Evolutionary conservation across 768 basidiomycete genomes (phyloP).

Genomic region (Leccinum ochraceum): DNA sequence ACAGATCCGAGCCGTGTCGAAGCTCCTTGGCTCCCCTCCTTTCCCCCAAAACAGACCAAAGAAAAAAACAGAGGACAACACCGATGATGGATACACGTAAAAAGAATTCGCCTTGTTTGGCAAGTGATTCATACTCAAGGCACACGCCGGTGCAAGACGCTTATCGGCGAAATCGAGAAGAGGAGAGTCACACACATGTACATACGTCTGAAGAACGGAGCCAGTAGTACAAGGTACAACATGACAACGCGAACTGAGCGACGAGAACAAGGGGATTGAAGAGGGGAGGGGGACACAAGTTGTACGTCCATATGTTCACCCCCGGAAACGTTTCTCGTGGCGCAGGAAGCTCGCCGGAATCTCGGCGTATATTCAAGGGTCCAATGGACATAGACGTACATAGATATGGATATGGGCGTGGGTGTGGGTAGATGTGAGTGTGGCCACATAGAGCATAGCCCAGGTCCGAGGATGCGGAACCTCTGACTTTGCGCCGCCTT

Average conservation of each 20-base stretch:
- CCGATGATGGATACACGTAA: slow-evolving; percentile 8
- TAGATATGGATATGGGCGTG: neutral
- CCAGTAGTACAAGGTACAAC: neutral
- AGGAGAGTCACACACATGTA: neutral
- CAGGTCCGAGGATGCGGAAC: neutral
- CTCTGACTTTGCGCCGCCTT: neutral
- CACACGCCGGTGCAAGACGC: neutral
- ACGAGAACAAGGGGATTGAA: neutral
- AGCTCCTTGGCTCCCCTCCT: neutral
- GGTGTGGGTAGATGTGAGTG: neutral
- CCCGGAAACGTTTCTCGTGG: neutral
- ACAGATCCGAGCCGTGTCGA: slow-evolving; percentile 7
- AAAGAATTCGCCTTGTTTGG: neutral
- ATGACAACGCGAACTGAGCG: neutral
- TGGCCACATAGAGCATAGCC: neutral
- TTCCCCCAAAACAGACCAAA: neutral
- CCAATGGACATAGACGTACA: neutral
- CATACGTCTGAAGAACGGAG: neutral
- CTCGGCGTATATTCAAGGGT: neutral
- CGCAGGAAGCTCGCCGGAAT: neutral
- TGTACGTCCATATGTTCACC: neutral
- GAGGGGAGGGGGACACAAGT: neutral
- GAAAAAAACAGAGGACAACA: neutral
- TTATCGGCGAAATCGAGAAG: neutral
- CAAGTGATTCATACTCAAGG: neutral